These are phyloP conservation scores for Psilocybe azurescens DNA, from an alignment of 768 basidiomycete species.

Conservation along the genomic window DNA sequence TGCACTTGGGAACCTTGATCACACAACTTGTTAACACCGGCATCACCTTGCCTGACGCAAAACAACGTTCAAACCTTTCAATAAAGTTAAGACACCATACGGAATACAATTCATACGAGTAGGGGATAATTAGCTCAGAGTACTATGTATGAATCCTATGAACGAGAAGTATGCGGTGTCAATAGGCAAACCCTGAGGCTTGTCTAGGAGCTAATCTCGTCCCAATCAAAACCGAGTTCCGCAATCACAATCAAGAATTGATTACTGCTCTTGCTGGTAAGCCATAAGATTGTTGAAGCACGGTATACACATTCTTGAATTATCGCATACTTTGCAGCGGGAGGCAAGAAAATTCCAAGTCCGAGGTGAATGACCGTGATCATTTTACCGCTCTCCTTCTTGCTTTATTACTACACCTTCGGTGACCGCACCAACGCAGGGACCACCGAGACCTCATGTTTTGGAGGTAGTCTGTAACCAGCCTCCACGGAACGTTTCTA, in stretches of 20 bases:
- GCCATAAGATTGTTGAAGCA: neutral
- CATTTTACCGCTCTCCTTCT: conserved; percentile 16
- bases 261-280: neutral
- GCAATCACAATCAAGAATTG: neutral
- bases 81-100: no score
- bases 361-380: conserved; percentile 11
- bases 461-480: conserved; percentile 53
- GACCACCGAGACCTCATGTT: conserved; percentile 47
- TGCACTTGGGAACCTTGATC: no score
- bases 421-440: conserved; percentile 24
- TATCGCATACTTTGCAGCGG: neutral
- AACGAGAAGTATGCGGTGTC: neutral
- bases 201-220: neutral
- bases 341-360: neutral
- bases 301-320: neutral
- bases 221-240: neutral
- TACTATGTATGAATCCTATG: neutral
- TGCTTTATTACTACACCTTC: conserved; percentile 20
- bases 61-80: no score
- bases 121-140: neutral
- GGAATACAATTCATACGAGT: no score
- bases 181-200: neutral
- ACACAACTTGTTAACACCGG: no score
- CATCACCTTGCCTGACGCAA: no score
- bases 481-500: conserved; percentile 31